Conservation (phyloP, 345 rosid species). For the Acer saccharum region DNA sequence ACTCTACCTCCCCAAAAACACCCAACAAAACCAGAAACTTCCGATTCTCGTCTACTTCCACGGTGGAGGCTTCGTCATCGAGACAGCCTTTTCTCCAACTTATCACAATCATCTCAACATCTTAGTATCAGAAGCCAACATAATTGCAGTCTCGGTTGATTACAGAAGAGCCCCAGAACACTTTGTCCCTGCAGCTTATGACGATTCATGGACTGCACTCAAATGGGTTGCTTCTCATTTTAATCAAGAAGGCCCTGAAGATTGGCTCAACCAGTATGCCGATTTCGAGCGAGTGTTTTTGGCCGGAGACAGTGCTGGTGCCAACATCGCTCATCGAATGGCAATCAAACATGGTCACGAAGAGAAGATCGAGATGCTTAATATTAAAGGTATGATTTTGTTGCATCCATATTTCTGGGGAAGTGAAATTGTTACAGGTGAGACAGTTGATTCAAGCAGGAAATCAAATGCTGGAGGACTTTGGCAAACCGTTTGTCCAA, state of each 20-base stretch:
- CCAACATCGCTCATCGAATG: constrained; percentile 31
- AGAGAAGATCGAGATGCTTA: constrained; percentile 22
- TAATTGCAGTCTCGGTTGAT: constrained; percentile 33
- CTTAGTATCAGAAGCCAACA: constrained; percentile 24
- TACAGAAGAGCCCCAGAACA: constrained; percentile 40
- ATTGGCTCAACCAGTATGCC: constrained; percentile 38
- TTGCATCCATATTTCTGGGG: too few relatives aligned
- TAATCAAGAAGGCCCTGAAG: constrained; percentile 31
- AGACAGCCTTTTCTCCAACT: constrained; percentile 28
- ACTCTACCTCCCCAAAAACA: constrained; percentile 37
- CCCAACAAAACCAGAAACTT: constrained; percentile 29
- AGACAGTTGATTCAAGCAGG: not conserved
- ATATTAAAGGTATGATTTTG: constrained; percentile 21
- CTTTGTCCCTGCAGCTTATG: constrained; percentile 39
- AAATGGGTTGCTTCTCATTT: constrained; percentile 39
- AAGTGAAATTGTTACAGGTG: constrained; percentile 22
- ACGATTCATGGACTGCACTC: constrained; percentile 46
- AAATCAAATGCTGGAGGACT: not conserved
- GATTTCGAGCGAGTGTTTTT: constrained; percentile 33
- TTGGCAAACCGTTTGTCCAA: constrained; percentile 37
- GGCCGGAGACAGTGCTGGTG: constrained; percentile 44
- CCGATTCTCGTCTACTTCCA: constrained; percentile 30
- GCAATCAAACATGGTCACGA: constrained; percentile 20
- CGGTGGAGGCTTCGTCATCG: constrained; percentile 38
- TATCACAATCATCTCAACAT: constrained; percentile 25